These are phyloP conservation scores for Rhizopogon rudus DNA, from an alignment of 768 basidiomycete genomes.

Conservation along the genomic window DNA sequence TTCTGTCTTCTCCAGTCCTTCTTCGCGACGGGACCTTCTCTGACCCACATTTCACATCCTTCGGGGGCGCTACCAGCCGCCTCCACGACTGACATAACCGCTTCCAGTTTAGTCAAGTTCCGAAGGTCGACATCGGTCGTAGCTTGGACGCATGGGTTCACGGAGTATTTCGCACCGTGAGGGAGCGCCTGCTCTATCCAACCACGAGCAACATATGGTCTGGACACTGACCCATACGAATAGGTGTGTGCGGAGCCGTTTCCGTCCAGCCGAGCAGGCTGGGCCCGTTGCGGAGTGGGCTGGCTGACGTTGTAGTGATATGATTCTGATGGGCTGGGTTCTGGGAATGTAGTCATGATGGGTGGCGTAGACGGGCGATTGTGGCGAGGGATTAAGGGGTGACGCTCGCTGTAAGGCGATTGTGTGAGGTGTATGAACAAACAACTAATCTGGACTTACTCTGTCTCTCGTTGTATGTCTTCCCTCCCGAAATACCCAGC, in stretches of 20 bases:
- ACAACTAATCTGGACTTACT: conserved; percentile 18
- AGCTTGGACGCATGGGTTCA: conserved; percentile 53
- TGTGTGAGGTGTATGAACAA: not conserved
- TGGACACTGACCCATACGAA: conserved; percentile 20
- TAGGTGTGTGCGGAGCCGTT: conserved; percentile 27
- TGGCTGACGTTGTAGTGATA: conserved; percentile 22
- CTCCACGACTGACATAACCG: conserved; percentile 28
- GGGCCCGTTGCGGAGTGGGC: conserved; percentile 24
- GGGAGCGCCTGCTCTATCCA: conserved; percentile 79
- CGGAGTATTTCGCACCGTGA: conserved; percentile 65
- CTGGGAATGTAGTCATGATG: conserved; percentile 18
- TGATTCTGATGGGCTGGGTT: conserved; percentile 14
- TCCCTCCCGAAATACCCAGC: conserved; percentile 7
- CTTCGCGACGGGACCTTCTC: conserved; percentile 31
- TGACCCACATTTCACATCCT: conserved; percentile 62
- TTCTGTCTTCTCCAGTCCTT: conserved; percentile 25
- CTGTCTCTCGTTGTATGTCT: conserved; percentile 9
- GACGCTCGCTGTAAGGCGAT: conserved; percentile 40
- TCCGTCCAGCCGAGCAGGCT: conserved; percentile 16
- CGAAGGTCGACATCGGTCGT: conserved; percentile 73
- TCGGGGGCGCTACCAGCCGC: conserved; percentile 27
- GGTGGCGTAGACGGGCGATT: conserved; percentile 24
- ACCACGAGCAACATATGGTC: conserved; percentile 37
- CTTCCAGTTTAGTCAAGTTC: conserved; percentile 41
- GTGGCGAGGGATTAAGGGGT: conserved; percentile 39